Percentiles rank a stretch among this genome's conserved stretches.
phyloP scores from a whole-genome alignment of 2,329 filamentous ascomycete species.

The Pseudogymnoascus sp. region DNA sequence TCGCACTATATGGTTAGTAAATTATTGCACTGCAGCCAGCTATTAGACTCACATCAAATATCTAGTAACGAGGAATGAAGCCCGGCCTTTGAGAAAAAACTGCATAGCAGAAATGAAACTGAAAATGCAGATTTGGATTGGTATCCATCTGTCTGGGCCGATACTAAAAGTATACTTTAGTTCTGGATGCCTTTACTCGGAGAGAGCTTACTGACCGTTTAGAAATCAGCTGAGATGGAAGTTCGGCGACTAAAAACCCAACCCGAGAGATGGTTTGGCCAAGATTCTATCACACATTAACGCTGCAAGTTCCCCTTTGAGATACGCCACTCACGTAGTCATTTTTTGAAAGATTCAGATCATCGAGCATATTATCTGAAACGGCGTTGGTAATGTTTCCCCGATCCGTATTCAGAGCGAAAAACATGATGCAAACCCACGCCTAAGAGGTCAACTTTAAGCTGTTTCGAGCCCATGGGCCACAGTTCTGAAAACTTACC shows the following conservation, averaged over 20 bases:
- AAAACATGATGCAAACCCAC: slow-evolving; percentile 49
- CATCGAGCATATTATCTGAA: slow-evolving; percentile 53
- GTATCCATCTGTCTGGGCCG: slow-evolving; percentile 45
- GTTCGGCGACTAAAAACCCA: slow-evolving; percentile 48
- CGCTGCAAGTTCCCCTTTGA: neutral
- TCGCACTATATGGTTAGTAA: neutral
- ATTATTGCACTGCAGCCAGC: neutral
- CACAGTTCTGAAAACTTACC: slow-evolving; percentile 13
- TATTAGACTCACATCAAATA: neutral
- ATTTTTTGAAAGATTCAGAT: slow-evolving; percentile 37
- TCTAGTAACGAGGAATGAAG: neutral
- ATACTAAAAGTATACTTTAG: slow-evolving; percentile 20
- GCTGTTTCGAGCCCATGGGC: neutral
- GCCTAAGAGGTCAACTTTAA: slow-evolving; percentile 17
- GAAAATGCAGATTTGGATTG: slow-evolving; percentile 38
- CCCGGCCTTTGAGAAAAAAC: neutral
- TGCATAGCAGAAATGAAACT: neutral
- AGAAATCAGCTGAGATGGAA: slow-evolving; percentile 53
- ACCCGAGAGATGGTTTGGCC: slow-evolving; percentile 49
- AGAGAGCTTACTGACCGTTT: slow-evolving; percentile 35
- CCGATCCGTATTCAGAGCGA: slow-evolving; percentile 53
- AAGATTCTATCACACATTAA: slow-evolving; percentile 33
- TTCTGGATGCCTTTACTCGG: neutral
- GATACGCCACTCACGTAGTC: slow-evolving; percentile 41
- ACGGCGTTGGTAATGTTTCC: slow-evolving; percentile 52